phyloP scores from a whole-genome alignment of 768 basidiomycete species.

The Calocybe gangraenosa region DNA sequence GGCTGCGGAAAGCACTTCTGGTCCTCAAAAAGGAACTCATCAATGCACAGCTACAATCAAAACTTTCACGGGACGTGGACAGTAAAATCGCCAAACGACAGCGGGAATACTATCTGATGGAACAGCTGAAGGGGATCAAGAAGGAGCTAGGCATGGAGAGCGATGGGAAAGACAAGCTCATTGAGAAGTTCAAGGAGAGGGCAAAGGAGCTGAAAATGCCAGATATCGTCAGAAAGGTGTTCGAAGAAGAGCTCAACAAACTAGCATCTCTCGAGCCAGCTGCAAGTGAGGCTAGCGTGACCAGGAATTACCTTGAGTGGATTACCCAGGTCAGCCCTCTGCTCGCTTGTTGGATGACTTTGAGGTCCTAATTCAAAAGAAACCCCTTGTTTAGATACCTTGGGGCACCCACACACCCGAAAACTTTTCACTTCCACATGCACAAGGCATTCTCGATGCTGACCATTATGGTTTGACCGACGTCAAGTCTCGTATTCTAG shows the following conservation, averaged over 20 bases:
- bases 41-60: slow-evolving; percentile 91
- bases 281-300: slow-evolving; percentile 90
- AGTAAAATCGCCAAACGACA: slow-evolving; percentile 93
- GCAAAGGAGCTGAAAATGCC: slow-evolving; percentile 85
- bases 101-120: slow-evolving; percentile 94
- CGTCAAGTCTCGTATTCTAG: slow-evolving; percentile 90
- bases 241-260: slow-evolving; percentile 94
- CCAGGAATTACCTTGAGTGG: slow-evolving; percentile 93
- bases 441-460: slow-evolving; percentile 81
- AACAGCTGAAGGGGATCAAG: slow-evolving; percentile 94
- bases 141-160: slow-evolving; percentile 94
- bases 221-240: slow-evolving; percentile 84
- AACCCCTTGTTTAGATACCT: slow-evolving; percentile 57
- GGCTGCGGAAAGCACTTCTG: slow-evolving; percentile 83
- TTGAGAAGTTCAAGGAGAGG: slow-evolving; percentile 88
- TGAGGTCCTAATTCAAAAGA: slow-evolving; percentile 5
- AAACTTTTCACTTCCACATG: slow-evolving; percentile 85
- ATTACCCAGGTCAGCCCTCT: slow-evolving; percentile 59
- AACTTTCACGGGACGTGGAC: slow-evolving; percentile 90
- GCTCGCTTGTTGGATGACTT: not conserved
- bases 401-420: slow-evolving; percentile 96
- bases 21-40: slow-evolving; percentile 98
- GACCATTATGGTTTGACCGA: slow-evolving; percentile 93
- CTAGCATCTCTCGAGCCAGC: slow-evolving; percentile 86
- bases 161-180: slow-evolving; percentile 91